Evolutionary conservation across 1,284 basidiomycete genomes (phyloP).

Genomic region (Entoloma clypeatum): DNA sequence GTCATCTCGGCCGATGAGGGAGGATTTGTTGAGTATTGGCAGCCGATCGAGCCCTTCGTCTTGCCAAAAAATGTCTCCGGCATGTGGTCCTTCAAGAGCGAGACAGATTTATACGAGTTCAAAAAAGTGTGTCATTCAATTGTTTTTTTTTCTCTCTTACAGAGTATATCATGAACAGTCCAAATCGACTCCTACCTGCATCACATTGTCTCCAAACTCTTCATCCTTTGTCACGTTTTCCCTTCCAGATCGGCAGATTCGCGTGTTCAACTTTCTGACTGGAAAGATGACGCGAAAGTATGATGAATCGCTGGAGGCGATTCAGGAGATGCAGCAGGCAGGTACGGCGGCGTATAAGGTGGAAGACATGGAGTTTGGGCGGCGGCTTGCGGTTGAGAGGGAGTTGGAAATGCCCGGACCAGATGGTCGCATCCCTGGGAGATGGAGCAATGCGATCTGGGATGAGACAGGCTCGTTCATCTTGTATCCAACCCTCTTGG

Average conservation of each 20-base stretch:
- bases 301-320: constrained; percentile 89
- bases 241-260: constrained; percentile 87
- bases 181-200: constrained; percentile 86
- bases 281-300: constrained; percentile 92
- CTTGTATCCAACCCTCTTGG: constrained; percentile 89
- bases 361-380: constrained; percentile 99
- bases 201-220: constrained; percentile 87
- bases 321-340: constrained; percentile 96
- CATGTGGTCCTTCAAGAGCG: constrained; percentile 88
- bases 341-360: constrained; percentile 88
- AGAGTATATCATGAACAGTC: constrained; percentile 51
- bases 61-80: constrained; percentile 75
- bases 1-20: constrained; percentile 93
- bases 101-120: constrained; percentile 96
- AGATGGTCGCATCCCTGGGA: constrained; percentile 63
- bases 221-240: constrained; percentile 91
- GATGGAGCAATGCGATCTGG: constrained; percentile 88
- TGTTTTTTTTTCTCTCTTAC: constrained; percentile 4
- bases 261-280: constrained; percentile 87
- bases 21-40: constrained; percentile 98
- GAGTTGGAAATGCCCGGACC: constrained; percentile 82
- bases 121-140: constrained; percentile 72
- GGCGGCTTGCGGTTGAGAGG: constrained; percentile 87
- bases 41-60: constrained; percentile 82
- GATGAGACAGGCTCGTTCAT: constrained; percentile 96